Base-by-base conservation (phyloP, 768 basidiomycete species). In the Clathrus columnatus region DNA sequence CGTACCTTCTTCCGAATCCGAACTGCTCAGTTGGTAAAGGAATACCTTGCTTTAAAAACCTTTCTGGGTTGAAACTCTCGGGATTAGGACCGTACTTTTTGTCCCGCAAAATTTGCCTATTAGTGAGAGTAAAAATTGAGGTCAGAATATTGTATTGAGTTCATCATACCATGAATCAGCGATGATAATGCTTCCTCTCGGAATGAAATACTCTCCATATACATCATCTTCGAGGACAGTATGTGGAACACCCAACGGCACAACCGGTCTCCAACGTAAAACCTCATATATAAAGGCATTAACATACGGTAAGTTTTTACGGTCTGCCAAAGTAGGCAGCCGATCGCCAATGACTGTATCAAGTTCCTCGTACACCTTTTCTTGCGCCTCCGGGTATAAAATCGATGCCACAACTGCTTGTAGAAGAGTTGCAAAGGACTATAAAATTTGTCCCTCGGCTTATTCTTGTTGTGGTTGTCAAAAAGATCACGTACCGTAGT, bases 31-130 rank as follows among this genome's bases (percentile, higher is more conserved):
- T 48, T 21, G 68, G 68, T 30, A 65, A 57, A 16, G 61, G 46
- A 5, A 65, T 63, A 2, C 60, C 59, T 23, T 51, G 57, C 14
- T 43, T 17, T 11, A 72, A 55, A 57, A 69, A 73, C 8, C 72
- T 66, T 14, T 72, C 73, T 0, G 73, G 73, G 7, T 57, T 60
- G 56, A 73, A 75, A 26, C 44, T 52, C 43, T 69, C 64, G 4
- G 72, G 69, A 16, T 69, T 50, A 7, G 62, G 50, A 42, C 72
- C 45, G 16, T 54, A 54, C 17, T 21, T 30, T 29, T 23, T 18
- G 28, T 46, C 53, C 18, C 36, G 47, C n/a, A 4, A 17, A 11
- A 44, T 26, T n/a, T 43, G 30, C 53, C 53, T 54, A 5, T 16
- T 7, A 26, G 18, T 0, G 7, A 23, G 16, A 7, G 7, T 7